These are phyloP conservation scores for Phytophthora tubulina DNA, from an alignment of 352 stramenopile genomes.

Conservation along the genomic window DNA sequence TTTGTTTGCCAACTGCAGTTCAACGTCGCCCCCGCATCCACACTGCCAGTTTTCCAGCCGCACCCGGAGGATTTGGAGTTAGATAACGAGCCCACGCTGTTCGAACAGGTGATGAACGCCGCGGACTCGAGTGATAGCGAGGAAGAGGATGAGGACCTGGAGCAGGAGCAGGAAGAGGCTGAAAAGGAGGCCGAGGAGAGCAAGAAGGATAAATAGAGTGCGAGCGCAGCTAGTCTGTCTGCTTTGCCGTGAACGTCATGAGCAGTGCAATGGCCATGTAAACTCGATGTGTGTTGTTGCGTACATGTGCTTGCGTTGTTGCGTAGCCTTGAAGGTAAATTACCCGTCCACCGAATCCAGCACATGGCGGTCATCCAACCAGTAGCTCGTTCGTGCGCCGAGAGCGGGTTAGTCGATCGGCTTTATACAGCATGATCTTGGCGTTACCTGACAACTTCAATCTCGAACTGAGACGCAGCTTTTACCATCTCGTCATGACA, in stretches of 20 bases:
- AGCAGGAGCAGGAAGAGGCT: conserved; percentile 50
- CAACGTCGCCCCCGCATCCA: conserved; percentile 92
- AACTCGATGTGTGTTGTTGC: conserved; percentile 34
- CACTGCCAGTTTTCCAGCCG: conserved; percentile 95
- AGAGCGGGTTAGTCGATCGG: conserved; percentile 28
- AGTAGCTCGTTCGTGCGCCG: not conserved
- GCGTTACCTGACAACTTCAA: conserved; percentile 16
- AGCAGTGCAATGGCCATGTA: conserved; percentile 36
- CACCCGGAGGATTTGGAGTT: conserved; percentile 99
- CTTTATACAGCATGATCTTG: conserved; percentile 5
- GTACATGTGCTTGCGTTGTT: conserved; percentile 21
- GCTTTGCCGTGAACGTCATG: conserved; percentile 38
- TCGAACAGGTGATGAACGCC: conserved; percentile 97
- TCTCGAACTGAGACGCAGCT: conserved; percentile 15
- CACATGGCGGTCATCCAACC: not conserved
- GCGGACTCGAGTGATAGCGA: conserved; percentile 90
- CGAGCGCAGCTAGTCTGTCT: conserved; percentile 41
- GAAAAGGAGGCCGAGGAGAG: conserved; percentile 69
- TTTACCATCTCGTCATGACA: conserved; percentile 29
- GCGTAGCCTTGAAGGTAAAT: not conserved
- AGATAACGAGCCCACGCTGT: conserved; percentile 99
- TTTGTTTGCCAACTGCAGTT: conserved; percentile 68
- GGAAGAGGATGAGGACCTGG: conserved; percentile 76
- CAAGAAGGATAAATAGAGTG: conserved; percentile 78
- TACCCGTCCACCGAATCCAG: conserved; percentile 1